phyloP scores from a whole-genome alignment of 768 basidiomycete genomes.

The Kwoniella dejecticola region DNA sequence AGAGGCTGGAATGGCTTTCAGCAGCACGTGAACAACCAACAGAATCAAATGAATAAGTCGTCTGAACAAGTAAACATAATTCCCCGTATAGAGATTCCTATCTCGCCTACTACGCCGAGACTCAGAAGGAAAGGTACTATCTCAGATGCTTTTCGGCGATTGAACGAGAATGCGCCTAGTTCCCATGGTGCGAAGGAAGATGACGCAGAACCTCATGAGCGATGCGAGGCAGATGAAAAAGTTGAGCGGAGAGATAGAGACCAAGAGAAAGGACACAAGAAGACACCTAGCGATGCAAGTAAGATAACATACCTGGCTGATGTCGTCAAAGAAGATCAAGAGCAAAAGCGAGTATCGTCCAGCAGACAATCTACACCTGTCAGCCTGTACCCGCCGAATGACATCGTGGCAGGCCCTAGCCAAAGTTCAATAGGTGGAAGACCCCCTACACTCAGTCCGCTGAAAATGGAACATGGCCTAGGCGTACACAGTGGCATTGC shows the following conservation, averaged over 20 bases:
- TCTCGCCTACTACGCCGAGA: slow-evolving; percentile 1
- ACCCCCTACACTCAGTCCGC: neutral
- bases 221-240: neutral
- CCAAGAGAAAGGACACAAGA: neutral
- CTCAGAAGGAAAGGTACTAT: neutral
- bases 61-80: neutral
- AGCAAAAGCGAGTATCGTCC: neutral
- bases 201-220: too few species aligned
- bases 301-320: slow-evolving; percentile 29
- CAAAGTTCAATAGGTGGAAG: slow-evolving; percentile 2
- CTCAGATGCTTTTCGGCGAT: neutral
- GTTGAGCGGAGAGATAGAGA: too few species aligned
- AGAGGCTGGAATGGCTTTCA: slow-evolving; percentile 1
- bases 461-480: neutral
- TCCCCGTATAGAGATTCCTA: neutral
- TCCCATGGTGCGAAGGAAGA: too few species aligned
- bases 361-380: neutral
- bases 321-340: slow-evolving; percentile 18
- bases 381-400: neutral
- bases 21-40: neutral
- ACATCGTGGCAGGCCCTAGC: neutral
- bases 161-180: neutral
- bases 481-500: slow-evolving; percentile 4
- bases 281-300: neutral
- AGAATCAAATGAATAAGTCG: neutral